Conservation (phyloP, 352 stramenopile genomes). For the Globisporangium uncinulatum region DNA sequence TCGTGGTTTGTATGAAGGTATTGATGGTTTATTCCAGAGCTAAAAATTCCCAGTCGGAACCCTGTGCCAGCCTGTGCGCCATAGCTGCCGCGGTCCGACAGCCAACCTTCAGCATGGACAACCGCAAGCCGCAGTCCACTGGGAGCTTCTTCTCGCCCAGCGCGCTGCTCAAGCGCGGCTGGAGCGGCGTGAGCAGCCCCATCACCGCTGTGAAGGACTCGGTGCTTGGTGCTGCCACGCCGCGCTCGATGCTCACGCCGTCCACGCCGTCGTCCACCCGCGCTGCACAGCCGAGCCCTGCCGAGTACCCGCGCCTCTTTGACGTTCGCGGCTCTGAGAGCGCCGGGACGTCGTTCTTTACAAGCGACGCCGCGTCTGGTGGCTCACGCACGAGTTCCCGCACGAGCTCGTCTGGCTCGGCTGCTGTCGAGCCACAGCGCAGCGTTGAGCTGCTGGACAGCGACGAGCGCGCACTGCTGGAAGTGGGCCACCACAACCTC, state of each 20-base stretch:
- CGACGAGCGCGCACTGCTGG: slow-evolving; percentile 60
- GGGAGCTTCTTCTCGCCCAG: slow-evolving; percentile 41
- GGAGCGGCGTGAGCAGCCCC: slow-evolving; percentile 57
- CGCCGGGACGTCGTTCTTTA: slow-evolving; percentile 5
- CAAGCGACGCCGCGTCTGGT: not conserved
- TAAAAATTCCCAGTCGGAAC: too few relatives aligned
- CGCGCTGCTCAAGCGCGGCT: slow-evolving; percentile 59
- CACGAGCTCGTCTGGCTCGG: slow-evolving; percentile 22
- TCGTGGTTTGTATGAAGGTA: not conserved
- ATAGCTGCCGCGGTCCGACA: not conserved
- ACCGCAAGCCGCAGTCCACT: slow-evolving; percentile 27
- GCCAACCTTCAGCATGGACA: slow-evolving; percentile 9
- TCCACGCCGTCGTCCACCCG: slow-evolving; percentile 25
- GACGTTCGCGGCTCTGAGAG: slow-evolving; percentile 37
- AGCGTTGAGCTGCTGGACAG: slow-evolving; percentile 35
- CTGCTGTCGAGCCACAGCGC: slow-evolving; percentile 6
- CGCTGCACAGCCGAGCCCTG: slow-evolving; percentile 36
- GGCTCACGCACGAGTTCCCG: slow-evolving; percentile 27
- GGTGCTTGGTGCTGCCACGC: slow-evolving; percentile 38
- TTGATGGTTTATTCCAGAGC: too few relatives aligned
- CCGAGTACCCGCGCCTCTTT: slow-evolving; percentile 74
- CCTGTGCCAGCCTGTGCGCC: not conserved
- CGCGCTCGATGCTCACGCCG: slow-evolving; percentile 26
- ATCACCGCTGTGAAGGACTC: slow-evolving; percentile 61
- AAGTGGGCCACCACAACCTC: slow-evolving; percentile 74